Base-by-base conservation (phyloP, 805 yeast species). In the Myxozyma geophila region DNA sequence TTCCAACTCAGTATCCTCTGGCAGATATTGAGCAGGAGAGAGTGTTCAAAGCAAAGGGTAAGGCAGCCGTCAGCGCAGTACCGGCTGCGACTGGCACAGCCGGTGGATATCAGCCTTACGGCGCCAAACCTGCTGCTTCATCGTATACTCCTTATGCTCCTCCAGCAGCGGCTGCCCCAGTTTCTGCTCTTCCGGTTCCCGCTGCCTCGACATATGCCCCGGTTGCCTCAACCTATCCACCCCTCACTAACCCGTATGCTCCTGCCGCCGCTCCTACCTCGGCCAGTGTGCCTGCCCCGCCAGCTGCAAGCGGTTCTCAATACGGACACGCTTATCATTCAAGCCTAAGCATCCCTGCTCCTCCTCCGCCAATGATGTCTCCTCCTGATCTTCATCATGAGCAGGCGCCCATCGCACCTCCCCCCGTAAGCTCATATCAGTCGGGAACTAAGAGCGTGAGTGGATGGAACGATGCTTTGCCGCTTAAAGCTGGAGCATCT, bases 1-100 rank as follows among this genome's bases (percentile, higher is more conserved):
- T 95, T 71, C 96, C 98, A 12, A 85, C 83, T 51, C 85, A 85
- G 59, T 85, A 87, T 70, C 89, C 88, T 50, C 90, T 87, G 33
- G 86, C 88, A 55, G 71, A 76, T 3, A 74, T 83, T 49, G 97
- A 90, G 72, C 89, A 87, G 75, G 92, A 89, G 67, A 86, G 99
- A 70, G 87, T 93, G 19, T 67, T 81, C 53, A 85, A 84, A 70
- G 96, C 96, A 7, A 80, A 85, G 15, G 55, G 70, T 13, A 52
- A 64, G 3, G 40, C 58, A 39, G 36, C 68, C n/a, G 54, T 40
- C 10, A 21, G 49, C 33, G 47, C 44, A 17, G 49, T 50, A 2
- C 36, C 51, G 3, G 37, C 59, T 19, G 47, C 37, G 8, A 35
- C 48, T 6, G n/a, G 36, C 13, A 47, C 36, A 17, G 6, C 40